These are phyloP conservation scores for Neurospora sp. DNA, from an alignment of 495 filamentous ascomycete genomes.

Conservation along the genomic window DNA sequence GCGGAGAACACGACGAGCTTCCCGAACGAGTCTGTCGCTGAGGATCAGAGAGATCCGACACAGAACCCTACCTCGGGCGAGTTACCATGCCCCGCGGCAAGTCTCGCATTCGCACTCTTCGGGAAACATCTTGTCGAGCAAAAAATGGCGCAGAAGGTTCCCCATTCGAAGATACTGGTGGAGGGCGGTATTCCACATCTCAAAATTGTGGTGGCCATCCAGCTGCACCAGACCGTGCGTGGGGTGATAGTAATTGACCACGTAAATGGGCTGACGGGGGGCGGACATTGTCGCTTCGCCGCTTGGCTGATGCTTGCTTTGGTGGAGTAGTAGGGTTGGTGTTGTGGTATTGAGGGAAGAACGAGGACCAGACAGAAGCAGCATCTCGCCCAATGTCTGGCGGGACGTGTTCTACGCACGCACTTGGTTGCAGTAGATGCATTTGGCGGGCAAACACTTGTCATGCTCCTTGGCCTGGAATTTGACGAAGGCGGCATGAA, in stretches of 20 bases:
- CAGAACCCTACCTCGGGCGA: background rate
- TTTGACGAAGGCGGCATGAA: constrained; percentile 23
- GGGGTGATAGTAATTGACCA: no score
- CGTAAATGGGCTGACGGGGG: background rate
- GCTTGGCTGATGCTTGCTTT: no score
- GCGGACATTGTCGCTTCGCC: background rate
- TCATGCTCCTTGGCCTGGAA: constrained; percentile 19
- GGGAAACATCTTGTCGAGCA: background rate
- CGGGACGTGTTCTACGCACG: constrained; percentile 24
- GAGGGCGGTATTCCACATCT: background rate
- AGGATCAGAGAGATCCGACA: background rate
- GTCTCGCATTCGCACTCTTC: background rate
- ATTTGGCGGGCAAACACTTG: constrained; percentile 17
- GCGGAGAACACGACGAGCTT: background rate
- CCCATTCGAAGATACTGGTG: background rate
- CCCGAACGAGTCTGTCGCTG: background rate
- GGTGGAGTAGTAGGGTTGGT: background rate
- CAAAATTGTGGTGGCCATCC: background rate
- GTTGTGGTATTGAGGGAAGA: background rate
- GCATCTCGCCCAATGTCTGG: constrained; percentile 4
- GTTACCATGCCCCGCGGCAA: background rate
- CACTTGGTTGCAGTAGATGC: constrained; percentile 17
- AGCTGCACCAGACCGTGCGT: background rate
- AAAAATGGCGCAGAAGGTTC: background rate
- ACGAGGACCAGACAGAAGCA: background rate